Percentiles rank a stretch among this genome's conserved stretches.
Conservation (phyloP, 2,329 filamentous ascomycete species). For the Colletotrichum scovillei region DNA sequence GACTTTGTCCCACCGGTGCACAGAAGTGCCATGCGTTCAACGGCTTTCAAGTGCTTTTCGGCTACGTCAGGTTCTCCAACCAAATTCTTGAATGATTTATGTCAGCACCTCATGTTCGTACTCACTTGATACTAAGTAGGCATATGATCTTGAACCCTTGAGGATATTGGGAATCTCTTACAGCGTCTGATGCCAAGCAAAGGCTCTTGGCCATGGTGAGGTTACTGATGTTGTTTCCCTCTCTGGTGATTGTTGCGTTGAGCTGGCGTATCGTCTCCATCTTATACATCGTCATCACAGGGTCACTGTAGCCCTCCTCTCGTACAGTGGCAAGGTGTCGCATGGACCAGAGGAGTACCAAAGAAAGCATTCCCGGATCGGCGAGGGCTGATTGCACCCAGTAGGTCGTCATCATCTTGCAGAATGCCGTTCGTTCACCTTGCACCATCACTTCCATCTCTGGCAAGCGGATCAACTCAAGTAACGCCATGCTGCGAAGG, state of each 20-base stretch:
- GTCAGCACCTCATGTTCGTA: neutral
- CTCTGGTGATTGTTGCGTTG: conserved; percentile 12
- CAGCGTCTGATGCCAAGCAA: conserved; percentile 35
- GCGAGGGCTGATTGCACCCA: conserved; percentile 37
- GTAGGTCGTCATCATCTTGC: conserved; percentile 23
- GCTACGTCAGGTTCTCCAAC: conserved; percentile 4
- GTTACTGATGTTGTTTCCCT: conserved; percentile 32
- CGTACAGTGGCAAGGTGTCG: conserved; percentile 31
- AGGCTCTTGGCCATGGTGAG: conserved; percentile 39
- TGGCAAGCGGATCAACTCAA: conserved; percentile 23
- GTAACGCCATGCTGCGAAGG: neutral
- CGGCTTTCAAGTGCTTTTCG: conserved; percentile 2
- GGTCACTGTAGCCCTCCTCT: neutral
- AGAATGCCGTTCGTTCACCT: conserved; percentile 24
- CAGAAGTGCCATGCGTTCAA: conserved; percentile 1
- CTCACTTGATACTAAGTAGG: neutral
- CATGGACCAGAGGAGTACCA: conserved; percentile 36
- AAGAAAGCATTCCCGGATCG: conserved; percentile 39
- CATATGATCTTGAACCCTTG: neutral
- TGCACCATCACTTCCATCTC: neutral
- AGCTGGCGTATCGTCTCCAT: conserved; percentile 33
- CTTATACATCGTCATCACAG: conserved; percentile 35
- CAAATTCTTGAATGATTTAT: neutral
- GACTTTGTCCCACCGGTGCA: neutral
- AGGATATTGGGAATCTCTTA: neutral